Base-by-base conservation (phyloP, 2,329 filamentous ascomycete species). In the Phyllosticta ampelicida region DNA sequence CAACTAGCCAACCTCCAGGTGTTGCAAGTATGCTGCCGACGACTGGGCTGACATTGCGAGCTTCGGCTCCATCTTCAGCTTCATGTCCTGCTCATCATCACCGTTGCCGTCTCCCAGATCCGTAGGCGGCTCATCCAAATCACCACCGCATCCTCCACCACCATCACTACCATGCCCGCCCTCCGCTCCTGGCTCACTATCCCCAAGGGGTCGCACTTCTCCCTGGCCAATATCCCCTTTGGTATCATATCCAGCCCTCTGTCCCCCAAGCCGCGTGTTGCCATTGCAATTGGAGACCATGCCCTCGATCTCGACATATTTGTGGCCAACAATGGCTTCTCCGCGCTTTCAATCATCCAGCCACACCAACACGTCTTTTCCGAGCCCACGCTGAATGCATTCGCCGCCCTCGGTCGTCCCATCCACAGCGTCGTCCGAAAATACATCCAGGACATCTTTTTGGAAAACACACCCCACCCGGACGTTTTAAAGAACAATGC, bases 211-310 rank as follows among this genome's bases (percentile, higher is more conserved):
- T 85, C 81, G 59, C 83, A 84, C 66, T 90, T 90, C 73, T 89
- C 87, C 9, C 75, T 92, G 55, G 83, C 85, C 66, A 94, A 94
- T 68, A 86, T 94, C 56, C 89, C 89, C 1, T 92, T 92, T 67
- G 89, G 89, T 66, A 84, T 94, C 74, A 88, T 94, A 67, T 86
- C 84, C 28, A 86, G 86, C 0, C 62, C 77, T 2, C 70, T 76
- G 5, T 77, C 81, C 60, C 65, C 77, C 10, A 77, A 77, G 23
- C 86, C 78, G 1, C 84, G 84, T 26, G 79, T 84, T 9, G 88
- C 86, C 13, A 74, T 88, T 60, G 87, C 87, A 9, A 86, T 94
- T 64, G 89, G 88, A 53, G 79, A 85, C 29, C 75, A 87, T 70
- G 86, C 83, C 0, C 74, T 94, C 51, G 86, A 92, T 64, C 77